Evolutionary conservation across 2,329 filamentous ascomycete species (phyloP), one percentile per base, ranked within the genome.

Genomic region (Fusarium aywerte): DNA sequence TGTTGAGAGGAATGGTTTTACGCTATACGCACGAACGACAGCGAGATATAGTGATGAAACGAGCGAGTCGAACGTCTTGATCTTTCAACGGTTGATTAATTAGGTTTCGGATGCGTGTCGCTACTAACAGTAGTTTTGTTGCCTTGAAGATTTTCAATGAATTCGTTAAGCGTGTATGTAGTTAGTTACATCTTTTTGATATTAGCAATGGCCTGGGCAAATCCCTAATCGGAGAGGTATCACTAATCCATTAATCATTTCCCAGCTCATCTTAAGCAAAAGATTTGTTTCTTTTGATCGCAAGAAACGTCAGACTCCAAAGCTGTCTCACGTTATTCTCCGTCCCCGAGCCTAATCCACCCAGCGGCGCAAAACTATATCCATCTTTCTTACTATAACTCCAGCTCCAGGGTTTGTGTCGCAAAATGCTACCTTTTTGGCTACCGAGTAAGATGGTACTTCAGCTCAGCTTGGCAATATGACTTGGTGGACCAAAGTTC

Each of bases 391-490:
- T 23, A 21, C 31, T 33, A 62, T 86, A 89, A 9, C 80, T 78
- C 87, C 87, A 90, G 49, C 83, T 87, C 88, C 88, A 90, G 1
- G 90, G 85, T 13, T 7, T 9, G 23, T 13, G 3, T n/a, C 3
- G n/a, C 15, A 20, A 5, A 18, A 47, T 16, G 9, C n/a, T 43
- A 33, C 13, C n/a, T 7, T 5, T 47, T 21, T 12, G 8, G 16
- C 9, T 6, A n/a, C 47, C 18, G 9, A 32, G 9, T 32, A 23
- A 32, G 25, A 52, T 18, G 7, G 12, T 5, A 10, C 7, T 15
- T 23, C 27, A 13, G 16, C n/a, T 15, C 40, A 13, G 12, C 1
- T 13, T 10, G 27, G 8, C 27, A 27, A 9, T 27, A 27, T n/a
- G 11, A 27, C 27, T 11, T 9, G 11, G 27, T 27, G 27, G 23